Evolutionary conservation across 164 flowering plant genomes (phyloP).

Genomic region (Aristolochia californica): DNA sequence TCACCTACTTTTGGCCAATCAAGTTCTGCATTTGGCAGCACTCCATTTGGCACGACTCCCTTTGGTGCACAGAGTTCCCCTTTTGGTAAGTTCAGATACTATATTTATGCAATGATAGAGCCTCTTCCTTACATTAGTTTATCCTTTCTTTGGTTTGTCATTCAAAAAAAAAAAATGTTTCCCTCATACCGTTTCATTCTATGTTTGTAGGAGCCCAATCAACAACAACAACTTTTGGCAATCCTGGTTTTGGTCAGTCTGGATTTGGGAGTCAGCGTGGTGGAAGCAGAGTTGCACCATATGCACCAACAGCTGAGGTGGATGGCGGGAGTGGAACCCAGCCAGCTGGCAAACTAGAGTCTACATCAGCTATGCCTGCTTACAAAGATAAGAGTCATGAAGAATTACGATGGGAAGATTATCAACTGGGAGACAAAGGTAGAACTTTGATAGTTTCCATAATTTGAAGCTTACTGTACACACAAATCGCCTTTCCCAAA

Average conservation of each 20-base stretch:
- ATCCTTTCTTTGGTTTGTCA: neutral
- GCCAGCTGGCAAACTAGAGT: slow-evolving; percentile 74
- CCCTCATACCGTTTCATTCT: neutral
- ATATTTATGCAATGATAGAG: neutral
- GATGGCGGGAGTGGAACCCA: slow-evolving; percentile 46
- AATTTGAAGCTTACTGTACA: neutral
- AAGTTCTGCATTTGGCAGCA: slow-evolving; percentile 61
- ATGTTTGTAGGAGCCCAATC: slow-evolving; percentile 52
- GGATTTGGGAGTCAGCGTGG: slow-evolving; percentile 65
- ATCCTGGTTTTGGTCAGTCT: slow-evolving; percentile 50
- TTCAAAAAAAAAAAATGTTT: neutral
- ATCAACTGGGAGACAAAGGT: slow-evolving; percentile 92
- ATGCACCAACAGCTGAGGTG: slow-evolving; percentile 54
- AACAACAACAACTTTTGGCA: slow-evolving; percentile 59
- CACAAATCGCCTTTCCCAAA: too few species aligned
- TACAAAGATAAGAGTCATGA: slow-evolving; percentile 95
- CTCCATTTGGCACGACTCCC: slow-evolving; percentile 53
- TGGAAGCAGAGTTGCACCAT: slow-evolving; percentile 69
- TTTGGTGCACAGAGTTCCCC: slow-evolving; percentile 64
- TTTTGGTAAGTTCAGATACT: slow-evolving; percentile 33
- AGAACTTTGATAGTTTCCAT: neutral
- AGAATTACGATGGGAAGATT: slow-evolving; percentile 98
- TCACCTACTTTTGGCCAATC: slow-evolving; percentile 69
- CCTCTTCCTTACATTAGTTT: neutral
- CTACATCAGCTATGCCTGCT: slow-evolving; percentile 91